Conservation (phyloP, 805 yeast species). For the Hanseniaspora lindneri region DNA sequence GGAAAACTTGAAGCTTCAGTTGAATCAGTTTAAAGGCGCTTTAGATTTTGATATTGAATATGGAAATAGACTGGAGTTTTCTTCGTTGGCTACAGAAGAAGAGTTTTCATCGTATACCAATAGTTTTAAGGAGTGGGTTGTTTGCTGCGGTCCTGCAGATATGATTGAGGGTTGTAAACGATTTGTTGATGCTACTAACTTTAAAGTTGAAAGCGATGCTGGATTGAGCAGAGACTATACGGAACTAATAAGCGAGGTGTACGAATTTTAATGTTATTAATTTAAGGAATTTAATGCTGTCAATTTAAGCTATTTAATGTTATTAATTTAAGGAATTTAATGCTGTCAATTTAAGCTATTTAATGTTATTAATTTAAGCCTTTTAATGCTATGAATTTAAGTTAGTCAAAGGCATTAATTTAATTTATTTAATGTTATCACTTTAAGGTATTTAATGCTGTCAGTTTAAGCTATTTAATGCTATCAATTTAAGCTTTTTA, state of each 20-base stretch:
- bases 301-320: no score
- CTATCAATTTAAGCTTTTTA: no score
- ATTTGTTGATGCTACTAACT: conserved; percentile 1
- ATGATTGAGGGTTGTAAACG: conserved; percentile 4
- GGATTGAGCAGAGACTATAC: no score
- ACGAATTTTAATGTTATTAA: conserved; percentile 1
- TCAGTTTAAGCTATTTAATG: no score
- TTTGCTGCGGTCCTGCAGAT: conserved; percentile 9
- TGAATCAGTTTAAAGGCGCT: neutral
- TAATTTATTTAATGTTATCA: no score
- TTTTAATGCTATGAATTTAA: no score
- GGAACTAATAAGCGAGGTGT: conserved; percentile 5
- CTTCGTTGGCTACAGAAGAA: neutral
- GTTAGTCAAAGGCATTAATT: no score
- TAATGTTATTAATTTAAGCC: no score
- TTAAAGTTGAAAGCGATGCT: neutral
- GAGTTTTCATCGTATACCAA: neutral
- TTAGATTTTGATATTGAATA: neutral
- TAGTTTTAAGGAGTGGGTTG: conserved; percentile 1
- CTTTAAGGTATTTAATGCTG: no score
- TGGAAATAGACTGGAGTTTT: neutral
- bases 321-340: no score
- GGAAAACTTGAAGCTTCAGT: neutral
- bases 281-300: neutral
- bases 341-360: no score